Conservation (phyloP, 306 rosid species). For the Boehmeria nivea region DNA sequence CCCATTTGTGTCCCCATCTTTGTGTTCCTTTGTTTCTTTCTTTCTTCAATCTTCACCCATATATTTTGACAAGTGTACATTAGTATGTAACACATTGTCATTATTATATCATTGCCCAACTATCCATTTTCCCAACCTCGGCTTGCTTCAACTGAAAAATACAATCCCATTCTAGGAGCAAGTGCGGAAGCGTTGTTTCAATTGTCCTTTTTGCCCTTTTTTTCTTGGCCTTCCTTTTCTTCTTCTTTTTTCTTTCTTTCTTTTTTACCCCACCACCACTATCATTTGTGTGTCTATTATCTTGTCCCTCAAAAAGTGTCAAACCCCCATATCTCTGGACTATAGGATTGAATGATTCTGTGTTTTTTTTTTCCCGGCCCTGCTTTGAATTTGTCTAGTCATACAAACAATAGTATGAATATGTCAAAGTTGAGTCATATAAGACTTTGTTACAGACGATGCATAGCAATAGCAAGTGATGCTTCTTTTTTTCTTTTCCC, state of each 20-base stretch:
- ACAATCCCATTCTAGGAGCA: slow-evolving; percentile 57
- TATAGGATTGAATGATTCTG: slow-evolving; percentile 62
- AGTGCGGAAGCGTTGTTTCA: slow-evolving; percentile 88
- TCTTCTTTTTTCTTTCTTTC: slow-evolving; percentile 21
- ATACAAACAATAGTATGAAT: slow-evolving; percentile 56
- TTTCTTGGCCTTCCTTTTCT: slow-evolving; percentile 16
- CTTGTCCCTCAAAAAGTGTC: slow-evolving; percentile 15
- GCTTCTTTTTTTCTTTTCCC: slow-evolving; percentile 19
- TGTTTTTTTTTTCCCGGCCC: slow-evolving; percentile 16
- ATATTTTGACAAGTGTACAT: slow-evolving; percentile 81
- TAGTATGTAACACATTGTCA: slow-evolving; percentile 59
- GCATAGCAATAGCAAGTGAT: slow-evolving; percentile 47
- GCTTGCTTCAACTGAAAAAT: slow-evolving; percentile 70
- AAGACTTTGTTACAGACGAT: slow-evolving; percentile 43
- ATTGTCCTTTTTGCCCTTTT: slow-evolving; percentile 12
- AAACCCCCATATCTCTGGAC: slow-evolving; percentile 37
- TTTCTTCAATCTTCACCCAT: slow-evolving; percentile 13
- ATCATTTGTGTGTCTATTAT: slow-evolving; percentile 35
- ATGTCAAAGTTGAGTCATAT: slow-evolving; percentile 49
- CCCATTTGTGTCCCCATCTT: not conserved
- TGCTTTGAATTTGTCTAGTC: slow-evolving; percentile 39
- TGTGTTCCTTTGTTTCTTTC: slow-evolving; percentile 30
- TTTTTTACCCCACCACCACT: slow-evolving; percentile 28
- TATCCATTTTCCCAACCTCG: slow-evolving; percentile 60
- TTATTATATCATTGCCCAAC: slow-evolving; percentile 22